Evolutionary conservation across 2,329 filamentous ascomycete genomes (phyloP), one percentile per base, ranked within the genome.

Genomic region (Sporothrix curviconia): DNA sequence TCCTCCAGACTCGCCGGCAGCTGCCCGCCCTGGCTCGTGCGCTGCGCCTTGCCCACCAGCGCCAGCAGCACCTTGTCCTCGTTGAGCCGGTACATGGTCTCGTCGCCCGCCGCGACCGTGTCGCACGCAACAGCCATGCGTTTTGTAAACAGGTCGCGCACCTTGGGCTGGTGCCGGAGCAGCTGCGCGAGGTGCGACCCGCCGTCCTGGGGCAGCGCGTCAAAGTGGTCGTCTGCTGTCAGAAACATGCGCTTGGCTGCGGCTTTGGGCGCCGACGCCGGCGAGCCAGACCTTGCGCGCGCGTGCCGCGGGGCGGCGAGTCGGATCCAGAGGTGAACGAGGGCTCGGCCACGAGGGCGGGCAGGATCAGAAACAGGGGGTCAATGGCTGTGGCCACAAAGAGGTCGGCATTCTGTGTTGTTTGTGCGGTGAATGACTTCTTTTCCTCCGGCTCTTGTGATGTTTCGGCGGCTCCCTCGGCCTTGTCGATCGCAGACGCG

Each of bases 1-100:
- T 94, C 88, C 68, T 96, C 92, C 78, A 99, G 81, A 64, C 87
- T 95, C 7, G 76, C 73, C 1, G 94, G 91, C 9, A 97, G 73
- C 0, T 84, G 83, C 4, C 34, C 30, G 17, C 22, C 34, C 1
- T 72, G 74, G n/a, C 78, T 77, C 78, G 95, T 87, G 5, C 77
- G 77, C 60, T 78, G 77, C 5, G 91, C 90, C 70, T 96, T 97
- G 17, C 71, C 67, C 7, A 92, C 61, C 1, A 97, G 67, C 56
- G 86, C 78, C 2, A 71, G 67, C 7, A 87, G 66, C 1, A 96
- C 78, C 67, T 91, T 95, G 12, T 77, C 73, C 65, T 88, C 80
- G 64, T 79, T 94, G 24, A 95, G 74, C 12, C 90, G 83, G 70
- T 88, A 96, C 89, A 96, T 90, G 56, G 74, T 82, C 70, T 96